A percentile compares a stretch with the other conserved stretches of the same genome.
Conservation (phyloP, 495 filamentous ascomycete genomes). For the Paragyromitra xinjiangensis region DNA sequence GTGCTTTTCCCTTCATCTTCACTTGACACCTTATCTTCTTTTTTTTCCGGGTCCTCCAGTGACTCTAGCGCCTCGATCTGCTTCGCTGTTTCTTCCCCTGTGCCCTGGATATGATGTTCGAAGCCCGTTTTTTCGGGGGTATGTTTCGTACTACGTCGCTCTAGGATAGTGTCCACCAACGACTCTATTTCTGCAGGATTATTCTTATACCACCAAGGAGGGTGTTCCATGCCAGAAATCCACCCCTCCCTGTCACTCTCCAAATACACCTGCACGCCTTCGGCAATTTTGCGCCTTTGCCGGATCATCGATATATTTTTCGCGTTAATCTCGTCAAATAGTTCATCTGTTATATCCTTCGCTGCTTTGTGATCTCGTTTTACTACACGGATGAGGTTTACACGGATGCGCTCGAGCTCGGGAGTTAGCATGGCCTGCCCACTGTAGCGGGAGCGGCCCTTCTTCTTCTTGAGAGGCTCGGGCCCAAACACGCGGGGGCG, state of each 20-base stretch:
- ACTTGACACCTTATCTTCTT: neutral
- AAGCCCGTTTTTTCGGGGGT: no score
- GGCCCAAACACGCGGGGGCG: neutral
- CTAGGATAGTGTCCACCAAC: slow-evolving; percentile 5
- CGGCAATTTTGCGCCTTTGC: neutral
- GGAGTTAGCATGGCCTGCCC: neutral
- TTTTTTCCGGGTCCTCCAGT: slow-evolving; percentile 7
- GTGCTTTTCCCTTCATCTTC: no score
- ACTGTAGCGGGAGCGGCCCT: neutral
- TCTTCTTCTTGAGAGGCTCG: neutral
- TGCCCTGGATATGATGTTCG: neutral
- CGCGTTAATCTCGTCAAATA: neutral
- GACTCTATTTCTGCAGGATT: neutral
- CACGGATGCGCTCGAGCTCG: neutral
- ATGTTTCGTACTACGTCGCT: neutral
- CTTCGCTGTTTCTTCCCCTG: neutral
- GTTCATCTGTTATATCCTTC: neutral
- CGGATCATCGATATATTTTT: neutral
- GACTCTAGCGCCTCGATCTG: neutral
- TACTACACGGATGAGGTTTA: neutral
- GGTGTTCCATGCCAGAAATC: slow-evolving; percentile 40
- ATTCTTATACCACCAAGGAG: slow-evolving; percentile 28
- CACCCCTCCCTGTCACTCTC: neutral
- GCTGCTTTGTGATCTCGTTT: neutral
- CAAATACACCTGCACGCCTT: neutral